Percentiles rank a stretch among this genome's conserved stretches.
phyloP scores from a whole-genome alignment of 169 alveolate genomes.

The Cryptosporidium parvum region DNA sequence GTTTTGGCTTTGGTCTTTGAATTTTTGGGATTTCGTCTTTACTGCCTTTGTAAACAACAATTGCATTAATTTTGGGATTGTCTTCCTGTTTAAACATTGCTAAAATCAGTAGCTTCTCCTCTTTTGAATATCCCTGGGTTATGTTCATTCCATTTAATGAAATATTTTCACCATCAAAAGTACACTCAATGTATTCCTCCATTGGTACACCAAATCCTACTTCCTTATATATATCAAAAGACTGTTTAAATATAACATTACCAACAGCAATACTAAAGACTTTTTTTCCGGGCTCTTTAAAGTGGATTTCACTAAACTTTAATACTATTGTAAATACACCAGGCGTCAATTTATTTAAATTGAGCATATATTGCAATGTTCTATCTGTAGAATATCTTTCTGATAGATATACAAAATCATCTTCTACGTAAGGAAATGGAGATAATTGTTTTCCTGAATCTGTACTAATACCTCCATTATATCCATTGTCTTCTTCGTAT shows the following conservation, averaged over 20 bases:
- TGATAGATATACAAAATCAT: conserved; percentile 42
- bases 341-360: conserved; percentile 42
- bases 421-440: conserved; percentile 68
- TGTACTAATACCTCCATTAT: conserved; percentile 48
- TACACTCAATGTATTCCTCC: conserved; percentile 70
- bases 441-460: conserved; percentile 62
- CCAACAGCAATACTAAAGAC: conserved; percentile 64
- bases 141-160: conserved; percentile 28
- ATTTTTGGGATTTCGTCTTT: conserved; percentile 36
- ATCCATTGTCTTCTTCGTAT: conserved; percentile 62
- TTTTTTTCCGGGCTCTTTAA: conserved; percentile 47
- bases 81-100: conserved; percentile 64
- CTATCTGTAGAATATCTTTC: conserved; percentile 58
- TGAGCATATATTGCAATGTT: conserved; percentile 45
- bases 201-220: conserved; percentile 68
- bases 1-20: conserved; percentile 35
- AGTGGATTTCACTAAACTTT: conserved; percentile 58
- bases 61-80: conserved; percentile 70
- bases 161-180: conserved; percentile 29
- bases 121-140: conserved; percentile 57
- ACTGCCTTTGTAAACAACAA: conserved; percentile 47
- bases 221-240: conserved; percentile 51
- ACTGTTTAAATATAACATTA: conserved; percentile 32
- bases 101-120: conserved; percentile 44
- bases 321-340: conserved; percentile 63